phyloP scores from a whole-genome alignment of 2,329 filamentous ascomycete genomes.

The Fusarium sp. region DNA sequence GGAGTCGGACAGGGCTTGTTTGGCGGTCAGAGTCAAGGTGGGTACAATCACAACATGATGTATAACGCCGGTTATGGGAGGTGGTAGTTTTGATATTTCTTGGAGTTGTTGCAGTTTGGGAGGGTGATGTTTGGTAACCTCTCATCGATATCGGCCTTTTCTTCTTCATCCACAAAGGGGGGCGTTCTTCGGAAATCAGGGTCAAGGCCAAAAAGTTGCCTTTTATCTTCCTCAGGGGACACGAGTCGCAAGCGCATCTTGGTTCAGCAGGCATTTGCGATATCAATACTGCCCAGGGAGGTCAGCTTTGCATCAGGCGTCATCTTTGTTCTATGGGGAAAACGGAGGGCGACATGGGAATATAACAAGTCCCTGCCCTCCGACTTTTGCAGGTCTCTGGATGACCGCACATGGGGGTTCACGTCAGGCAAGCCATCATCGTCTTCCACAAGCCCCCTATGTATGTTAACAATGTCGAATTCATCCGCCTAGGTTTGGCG shows the following conservation, averaged over 20 bases:
- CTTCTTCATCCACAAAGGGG: conserved; percentile 35
- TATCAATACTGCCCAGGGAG: conserved; percentile 44
- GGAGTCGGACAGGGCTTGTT: conserved; percentile 91
- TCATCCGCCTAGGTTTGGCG: conserved; percentile 47
- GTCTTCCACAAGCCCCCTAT: conserved; percentile 72
- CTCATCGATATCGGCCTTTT: conserved; percentile 37
- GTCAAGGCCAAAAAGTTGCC: conserved; percentile 33
- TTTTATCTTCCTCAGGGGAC: conserved; percentile 43
- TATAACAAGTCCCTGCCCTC: conserved; percentile 33
- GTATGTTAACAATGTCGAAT: conserved; percentile 70
- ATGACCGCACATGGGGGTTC: conserved; percentile 41
- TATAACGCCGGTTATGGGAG: conserved; percentile 78
- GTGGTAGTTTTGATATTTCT: conserved; percentile 63
- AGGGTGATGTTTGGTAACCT: conserved; percentile 40
- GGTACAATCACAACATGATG: conserved; percentile 90
- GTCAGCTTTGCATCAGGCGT: conserved; percentile 48
- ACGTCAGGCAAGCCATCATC: conserved; percentile 75
- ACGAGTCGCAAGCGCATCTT: conserved; percentile 47
- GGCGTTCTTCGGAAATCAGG: conserved; percentile 47
- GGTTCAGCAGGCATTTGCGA: conserved; percentile 49
- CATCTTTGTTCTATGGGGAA: conserved; percentile 45
- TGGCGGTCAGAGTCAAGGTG: conserved; percentile 90
- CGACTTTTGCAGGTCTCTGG: conserved; percentile 38
- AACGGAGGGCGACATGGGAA: conserved; percentile 36
- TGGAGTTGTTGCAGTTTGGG: conserved; percentile 30